Conservation (phyloP, 2,329 filamentous ascomycete species). For the Cladosporium sp. region DNA sequence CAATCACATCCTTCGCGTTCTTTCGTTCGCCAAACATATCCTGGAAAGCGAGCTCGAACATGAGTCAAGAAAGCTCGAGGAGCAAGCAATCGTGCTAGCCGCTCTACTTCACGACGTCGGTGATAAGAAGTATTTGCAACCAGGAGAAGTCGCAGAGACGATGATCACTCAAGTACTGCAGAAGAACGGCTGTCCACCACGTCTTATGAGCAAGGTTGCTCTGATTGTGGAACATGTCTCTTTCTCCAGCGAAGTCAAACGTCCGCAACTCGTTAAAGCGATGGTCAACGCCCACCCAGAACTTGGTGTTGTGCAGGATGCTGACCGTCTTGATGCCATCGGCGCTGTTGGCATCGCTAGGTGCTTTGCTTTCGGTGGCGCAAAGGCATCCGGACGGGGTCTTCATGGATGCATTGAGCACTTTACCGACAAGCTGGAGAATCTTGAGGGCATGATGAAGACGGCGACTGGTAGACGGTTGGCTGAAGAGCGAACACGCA, state of each 20-base stretch:
- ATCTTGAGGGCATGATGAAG: conserved; percentile 58
- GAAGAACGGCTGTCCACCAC: conserved; percentile 50
- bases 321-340: conserved; percentile 85
- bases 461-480: conserved; percentile 48
- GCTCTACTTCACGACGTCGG: conserved; percentile 78
- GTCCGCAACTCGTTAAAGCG: conserved; percentile 54
- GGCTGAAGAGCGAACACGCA: conserved; percentile 45
- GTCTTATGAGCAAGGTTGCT: conserved; percentile 64
- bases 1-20: conserved; percentile 74
- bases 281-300: conserved; percentile 67
- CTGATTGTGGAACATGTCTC: conserved; percentile 70
- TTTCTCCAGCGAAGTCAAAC: conserved; percentile 66
- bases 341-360: conserved; percentile 80
- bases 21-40: conserved; percentile 65
- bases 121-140: conserved; percentile 70
- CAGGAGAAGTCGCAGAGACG: conserved; percentile 49
- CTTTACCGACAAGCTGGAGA: conserved; percentile 70
- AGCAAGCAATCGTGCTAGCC: conserved; percentile 27
- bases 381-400: conserved; percentile 45
- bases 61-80: conserved; percentile 24
- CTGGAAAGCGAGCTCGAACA: conserved; percentile 37
- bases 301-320: conserved; percentile 82
- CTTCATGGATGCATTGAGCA: conserved; percentile 66
- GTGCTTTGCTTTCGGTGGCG: conserved; percentile 71
- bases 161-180: conserved; percentile 53